These are phyloP conservation scores for Marasmius tenuissimus DNA, from an alignment of 1,284 basidiomycete species.

Conservation along the genomic window DNA sequence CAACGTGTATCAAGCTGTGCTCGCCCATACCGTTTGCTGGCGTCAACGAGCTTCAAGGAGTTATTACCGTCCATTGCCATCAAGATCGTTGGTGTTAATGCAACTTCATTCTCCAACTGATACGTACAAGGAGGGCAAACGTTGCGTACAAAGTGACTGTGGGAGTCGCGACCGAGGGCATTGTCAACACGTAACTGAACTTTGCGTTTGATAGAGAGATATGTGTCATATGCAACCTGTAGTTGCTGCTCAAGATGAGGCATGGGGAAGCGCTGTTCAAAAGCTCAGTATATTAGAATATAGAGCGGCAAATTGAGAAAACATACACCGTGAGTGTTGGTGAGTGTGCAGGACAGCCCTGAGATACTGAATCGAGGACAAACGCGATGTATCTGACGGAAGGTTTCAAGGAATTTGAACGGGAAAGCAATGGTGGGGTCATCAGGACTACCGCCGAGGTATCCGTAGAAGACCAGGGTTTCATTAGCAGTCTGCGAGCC, in stretches of 20 bases:
- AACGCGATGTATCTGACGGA: constrained; percentile 11
- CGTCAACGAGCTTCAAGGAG: constrained; percentile 29
- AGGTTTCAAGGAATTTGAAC: constrained; percentile 11
- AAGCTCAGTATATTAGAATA: background rate
- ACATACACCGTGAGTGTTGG: too few species aligned
- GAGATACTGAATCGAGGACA: constrained; percentile 15
- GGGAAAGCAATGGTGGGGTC: constrained; percentile 11
- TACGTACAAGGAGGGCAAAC: background rate
- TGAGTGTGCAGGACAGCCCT: constrained; percentile 11
- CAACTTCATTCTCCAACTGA: background rate
- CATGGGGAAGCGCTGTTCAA: too few species aligned
- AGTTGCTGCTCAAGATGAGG: background rate
- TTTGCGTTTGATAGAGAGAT: background rate
- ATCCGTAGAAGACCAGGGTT: constrained; percentile 13
- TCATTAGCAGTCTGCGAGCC: constrained; percentile 1
- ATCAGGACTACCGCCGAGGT: constrained; percentile 10
- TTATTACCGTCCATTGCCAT: constrained; percentile 36
- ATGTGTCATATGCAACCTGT: background rate
- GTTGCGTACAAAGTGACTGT: background rate
- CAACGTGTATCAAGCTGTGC: constrained; percentile 16
- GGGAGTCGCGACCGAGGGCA: background rate
- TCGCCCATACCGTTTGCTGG: constrained; percentile 16
- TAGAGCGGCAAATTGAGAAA: background rate
- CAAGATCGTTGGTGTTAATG: background rate
- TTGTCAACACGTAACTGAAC: background rate